Evolutionary conservation across 176 grass and related monocot species (phyloP).

Genomic region (Microstegium vimineum): DNA sequence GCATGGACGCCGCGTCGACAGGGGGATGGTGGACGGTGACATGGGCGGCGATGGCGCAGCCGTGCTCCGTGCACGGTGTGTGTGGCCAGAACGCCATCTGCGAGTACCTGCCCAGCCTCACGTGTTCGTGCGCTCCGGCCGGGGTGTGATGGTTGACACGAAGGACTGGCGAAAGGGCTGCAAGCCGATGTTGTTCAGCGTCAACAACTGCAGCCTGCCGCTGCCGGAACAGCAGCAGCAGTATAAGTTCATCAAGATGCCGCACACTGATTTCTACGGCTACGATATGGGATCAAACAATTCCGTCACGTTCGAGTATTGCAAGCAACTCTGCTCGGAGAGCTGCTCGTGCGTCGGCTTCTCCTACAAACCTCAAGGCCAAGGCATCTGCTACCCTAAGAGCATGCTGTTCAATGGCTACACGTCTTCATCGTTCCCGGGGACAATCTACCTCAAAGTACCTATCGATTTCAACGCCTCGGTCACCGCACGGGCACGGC

Average conservation of each 20-base stretch:
- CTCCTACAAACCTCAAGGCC: conserved; percentile 18
- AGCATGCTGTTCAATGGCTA: conserved; percentile 48
- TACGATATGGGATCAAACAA: conserved; percentile 11
- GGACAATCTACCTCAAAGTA: conserved; percentile 46
- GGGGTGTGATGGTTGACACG: conserved; percentile 30
- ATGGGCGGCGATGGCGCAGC: conserved; percentile 31
- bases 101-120: conserved; percentile 11
- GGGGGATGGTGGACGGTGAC: conserved; percentile 44
- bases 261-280: conserved; percentile 45
- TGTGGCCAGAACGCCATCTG: conserved; percentile 59
- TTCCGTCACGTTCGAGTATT: conserved; percentile 28
- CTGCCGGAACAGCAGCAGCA: background rate
- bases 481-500: background rate
- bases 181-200: conserved; percentile 30
- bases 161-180: conserved; percentile 47
- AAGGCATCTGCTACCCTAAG: conserved; percentile 32
- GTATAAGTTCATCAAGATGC: background rate
- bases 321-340: conserved; percentile 15
- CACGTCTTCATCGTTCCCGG: conserved; percentile 28
- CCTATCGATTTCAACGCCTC: background rate
- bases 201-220: background rate
- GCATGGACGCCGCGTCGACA: conserved; percentile 25
- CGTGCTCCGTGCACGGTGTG: conserved; percentile 42
- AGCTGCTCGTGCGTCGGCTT: conserved; percentile 39
- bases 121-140: conserved; percentile 49